Percentiles rank a stretch among this genome's conserved stretches.
These are phyloP conservation scores for Aspergillus hortae DNA, from an alignment of 2,329 filamentous ascomycete species.

Conservation along the genomic window DNA sequence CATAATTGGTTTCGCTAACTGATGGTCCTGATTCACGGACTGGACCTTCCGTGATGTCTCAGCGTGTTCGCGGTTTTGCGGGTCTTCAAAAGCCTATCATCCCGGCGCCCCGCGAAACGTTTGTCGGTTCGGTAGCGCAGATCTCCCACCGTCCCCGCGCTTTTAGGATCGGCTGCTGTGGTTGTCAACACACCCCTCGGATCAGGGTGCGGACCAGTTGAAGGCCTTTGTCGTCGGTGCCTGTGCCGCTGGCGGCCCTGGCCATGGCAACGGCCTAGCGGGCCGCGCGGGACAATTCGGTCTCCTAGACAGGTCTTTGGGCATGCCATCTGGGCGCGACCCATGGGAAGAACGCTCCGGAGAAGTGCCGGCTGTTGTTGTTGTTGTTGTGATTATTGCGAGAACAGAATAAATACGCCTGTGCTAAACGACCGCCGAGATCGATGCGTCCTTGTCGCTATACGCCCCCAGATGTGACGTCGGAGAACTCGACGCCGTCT, in stretches of 20 bases:
- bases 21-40: no score
- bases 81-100: no score
- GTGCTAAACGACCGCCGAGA: slow-evolving; percentile 26
- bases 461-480: slow-evolving; percentile 17
- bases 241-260: slow-evolving; percentile 45
- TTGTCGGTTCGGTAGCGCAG: slow-evolving; percentile 26
- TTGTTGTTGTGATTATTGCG: no score
- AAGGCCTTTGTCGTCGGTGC: slow-evolving; percentile 51
- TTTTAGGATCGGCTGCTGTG: slow-evolving; percentile 46
- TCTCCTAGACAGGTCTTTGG: no score
- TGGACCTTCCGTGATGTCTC: no score
- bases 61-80: no score
- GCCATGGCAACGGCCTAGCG: slow-evolving; percentile 38
- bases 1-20: no score
- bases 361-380: no score
- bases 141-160: slow-evolving; percentile 45
- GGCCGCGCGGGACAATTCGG: slow-evolving; percentile 38
- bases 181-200: slow-evolving; percentile 38
- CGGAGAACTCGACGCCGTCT: slow-evolving; percentile 11
- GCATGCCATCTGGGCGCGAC: no score
- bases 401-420: no score
- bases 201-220: slow-evolving; percentile 39
- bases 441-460: slow-evolving; percentile 28
- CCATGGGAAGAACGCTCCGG: no score
- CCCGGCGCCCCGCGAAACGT: no score